Conservation (phyloP, 495 filamentous ascomycete species). For the Penicillium antarcticum region DNA sequence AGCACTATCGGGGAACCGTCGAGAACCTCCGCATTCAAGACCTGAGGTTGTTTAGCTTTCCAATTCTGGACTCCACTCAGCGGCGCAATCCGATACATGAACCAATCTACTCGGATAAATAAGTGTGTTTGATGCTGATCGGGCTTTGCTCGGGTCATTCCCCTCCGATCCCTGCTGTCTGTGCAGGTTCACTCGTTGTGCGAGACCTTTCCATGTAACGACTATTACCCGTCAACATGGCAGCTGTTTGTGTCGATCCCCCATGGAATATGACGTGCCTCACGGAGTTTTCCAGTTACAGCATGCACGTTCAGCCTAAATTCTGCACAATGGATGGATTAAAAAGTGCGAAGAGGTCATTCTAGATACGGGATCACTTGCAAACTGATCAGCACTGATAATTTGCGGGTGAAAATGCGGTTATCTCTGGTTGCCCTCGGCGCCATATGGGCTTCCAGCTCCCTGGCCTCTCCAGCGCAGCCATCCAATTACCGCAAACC, state of each 20-base stretch:
- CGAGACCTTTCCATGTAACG: neutral
- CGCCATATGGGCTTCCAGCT: neutral
- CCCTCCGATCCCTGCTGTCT: neutral
- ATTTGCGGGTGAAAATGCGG: slow-evolving; percentile 1
- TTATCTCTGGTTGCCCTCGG: neutral
- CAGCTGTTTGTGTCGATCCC: slow-evolving; percentile 4
- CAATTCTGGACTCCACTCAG: neutral
- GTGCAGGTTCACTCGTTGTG: neutral
- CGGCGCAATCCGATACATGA: neutral
- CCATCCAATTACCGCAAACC: slow-evolving; percentile 11
- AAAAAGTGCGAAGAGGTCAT: neutral
- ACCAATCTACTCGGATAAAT: neutral
- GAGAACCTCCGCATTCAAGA: neutral
- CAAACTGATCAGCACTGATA: neutral
- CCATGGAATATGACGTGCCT: neutral
- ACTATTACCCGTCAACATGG: neutral
- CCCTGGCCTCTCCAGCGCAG: slow-evolving; percentile 1
- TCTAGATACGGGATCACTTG: neutral
- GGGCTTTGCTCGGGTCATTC: neutral
- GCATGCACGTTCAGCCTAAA: neutral
- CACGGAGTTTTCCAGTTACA: neutral
- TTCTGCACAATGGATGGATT: neutral
- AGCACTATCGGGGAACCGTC: neutral
- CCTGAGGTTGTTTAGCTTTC: too few relatives aligned
- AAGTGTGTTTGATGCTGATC: neutral